These are phyloP conservation scores for Centella asiatica DNA, from an alignment of 129 eudicot species.

Conservation along the genomic window DNA sequence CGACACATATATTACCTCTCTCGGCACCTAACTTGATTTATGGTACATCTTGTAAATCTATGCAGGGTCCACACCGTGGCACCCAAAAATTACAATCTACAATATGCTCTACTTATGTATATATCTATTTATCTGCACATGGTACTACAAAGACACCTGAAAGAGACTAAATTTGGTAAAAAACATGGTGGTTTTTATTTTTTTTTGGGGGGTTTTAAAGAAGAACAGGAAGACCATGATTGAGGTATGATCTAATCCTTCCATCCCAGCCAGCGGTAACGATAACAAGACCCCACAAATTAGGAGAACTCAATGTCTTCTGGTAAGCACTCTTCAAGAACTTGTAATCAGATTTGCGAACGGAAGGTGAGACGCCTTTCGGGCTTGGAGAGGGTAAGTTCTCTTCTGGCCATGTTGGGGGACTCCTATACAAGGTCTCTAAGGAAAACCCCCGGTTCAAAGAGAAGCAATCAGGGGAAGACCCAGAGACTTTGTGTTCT, in stretches of 20 bases:
- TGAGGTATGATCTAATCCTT: slow-evolving; percentile 64
- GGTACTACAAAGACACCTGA: neutral
- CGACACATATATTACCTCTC: neutral
- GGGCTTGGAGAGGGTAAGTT: slow-evolving; percentile 39
- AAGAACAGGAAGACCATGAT: slow-evolving; percentile 75
- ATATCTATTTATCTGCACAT: neutral
- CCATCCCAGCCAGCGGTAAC: slow-evolving; percentile 94
- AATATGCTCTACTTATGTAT: slow-evolving; percentile 7
- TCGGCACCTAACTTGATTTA: slow-evolving; percentile 2
- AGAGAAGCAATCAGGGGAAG: slow-evolving; percentile 37
- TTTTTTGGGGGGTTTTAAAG: slow-evolving; percentile 20
- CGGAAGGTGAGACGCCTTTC: slow-evolving; percentile 29
- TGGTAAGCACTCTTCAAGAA: slow-evolving; percentile 64
- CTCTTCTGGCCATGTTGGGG: slow-evolving; percentile 68
- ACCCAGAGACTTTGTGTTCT: slow-evolving; percentile 24
- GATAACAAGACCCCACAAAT: slow-evolving; percentile 83
- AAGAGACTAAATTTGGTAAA: neutral
- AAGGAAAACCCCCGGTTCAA: slow-evolving; percentile 47
- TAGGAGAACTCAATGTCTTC: slow-evolving; percentile 46
- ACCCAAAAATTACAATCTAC: slow-evolving; percentile 1
- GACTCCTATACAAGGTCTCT: slow-evolving; percentile 44
- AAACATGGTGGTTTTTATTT: neutral
- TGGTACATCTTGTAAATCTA: slow-evolving; percentile 1
- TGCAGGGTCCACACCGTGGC: slow-evolving; percentile 4
- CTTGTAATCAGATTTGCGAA: slow-evolving; percentile 47